Percentiles rank a stretch among this genome's conserved stretches.
Evolutionary conservation across 140 eudicot species (phyloP).

Genomic region (Eryngium alpinum): DNA sequence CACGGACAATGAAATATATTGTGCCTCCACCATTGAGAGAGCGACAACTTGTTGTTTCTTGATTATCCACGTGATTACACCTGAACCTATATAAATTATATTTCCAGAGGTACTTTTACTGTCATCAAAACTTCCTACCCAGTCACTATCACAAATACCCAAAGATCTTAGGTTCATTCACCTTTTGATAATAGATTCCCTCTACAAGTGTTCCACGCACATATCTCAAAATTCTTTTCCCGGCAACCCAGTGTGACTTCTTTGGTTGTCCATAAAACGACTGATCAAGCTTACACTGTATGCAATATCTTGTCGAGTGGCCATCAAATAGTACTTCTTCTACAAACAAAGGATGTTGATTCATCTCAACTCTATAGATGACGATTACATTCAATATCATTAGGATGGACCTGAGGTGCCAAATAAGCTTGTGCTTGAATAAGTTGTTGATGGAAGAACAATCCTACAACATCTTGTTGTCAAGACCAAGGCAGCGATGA

Average conservation of each 20-base stretch:
- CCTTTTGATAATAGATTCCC: neutral
- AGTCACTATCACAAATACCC: neutral
- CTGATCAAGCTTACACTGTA: too few relatives aligned
- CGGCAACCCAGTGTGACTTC: neutral
- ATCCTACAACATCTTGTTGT: too few relatives aligned
- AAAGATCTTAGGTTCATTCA: neutral
- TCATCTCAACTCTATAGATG: too few relatives aligned
- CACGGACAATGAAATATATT: neutral
- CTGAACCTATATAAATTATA: neutral
- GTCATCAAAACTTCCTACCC: neutral
- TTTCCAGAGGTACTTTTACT: neutral
- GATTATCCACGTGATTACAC: neutral
- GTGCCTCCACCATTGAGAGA: neutral
- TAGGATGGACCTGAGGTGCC: too few relatives aligned
- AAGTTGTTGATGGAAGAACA: too few relatives aligned
- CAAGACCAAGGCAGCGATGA: too few relatives aligned
- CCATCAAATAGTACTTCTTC: too few relatives aligned
- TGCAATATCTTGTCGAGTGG: too few relatives aligned
- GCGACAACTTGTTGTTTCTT: neutral
- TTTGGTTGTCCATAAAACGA: too few relatives aligned
- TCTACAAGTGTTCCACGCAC: neutral
- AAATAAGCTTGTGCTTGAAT: too few relatives aligned
- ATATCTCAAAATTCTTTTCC: neutral
- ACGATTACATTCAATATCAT: too few relatives aligned
- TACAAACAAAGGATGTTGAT: too few relatives aligned